Evolutionary conservation across 108 stramenopile species (phyloP), one percentile per base, ranked within the genome.

Genomic region (Hondaea fermentalgiana): DNA sequence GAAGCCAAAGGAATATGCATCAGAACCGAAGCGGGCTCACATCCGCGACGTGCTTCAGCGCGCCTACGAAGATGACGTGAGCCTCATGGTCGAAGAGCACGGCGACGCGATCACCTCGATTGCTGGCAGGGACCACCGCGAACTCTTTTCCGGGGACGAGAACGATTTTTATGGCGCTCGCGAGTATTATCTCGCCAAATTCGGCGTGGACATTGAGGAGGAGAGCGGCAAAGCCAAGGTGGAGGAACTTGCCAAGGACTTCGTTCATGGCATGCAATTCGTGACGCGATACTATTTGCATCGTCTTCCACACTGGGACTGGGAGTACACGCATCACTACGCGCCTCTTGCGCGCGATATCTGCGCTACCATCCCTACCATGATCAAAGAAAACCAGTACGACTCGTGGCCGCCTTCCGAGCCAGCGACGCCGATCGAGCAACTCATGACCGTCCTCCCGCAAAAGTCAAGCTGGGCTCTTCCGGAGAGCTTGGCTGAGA

Each of bases 281-380:
- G 98, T 99, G 19, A 96, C 98, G 94, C 95, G 95, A 72, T 98
- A 98, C 91, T 99, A 98, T 90, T 99, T 98, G 92, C 93, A 95
- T 58, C 97, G 98, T 5, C 96, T 96, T 88, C 92, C 95, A 59
- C 94, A 95, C 72, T 99, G 99, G 99, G 96, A 95, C 71, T 99
- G 98, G 98, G 98, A 96, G 72, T 99, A 94, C 92, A 97, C 98
- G 4, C 97, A 97, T 91, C 98, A 99, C 91, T 99, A 99, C 90
- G 98, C 97, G 19, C 98, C 98, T 5, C 98, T 99, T 91, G 98
- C 98, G 10, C 96, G 96, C 6, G 99, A 99, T 93, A 93, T 99
- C 44, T 89, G 93, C 89, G 96, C 98, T 90, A 96, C 97, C 42
- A 57, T 92, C 55, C 96, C 6, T 17, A 35, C 96, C 72, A 96